A percentile compares a stretch with the other conserved stretches of the same genome.
These are phyloP conservation scores for Simplicillium sp. DNA, from an alignment of 2,329 filamentous ascomycete genomes.

Conservation along the genomic window DNA sequence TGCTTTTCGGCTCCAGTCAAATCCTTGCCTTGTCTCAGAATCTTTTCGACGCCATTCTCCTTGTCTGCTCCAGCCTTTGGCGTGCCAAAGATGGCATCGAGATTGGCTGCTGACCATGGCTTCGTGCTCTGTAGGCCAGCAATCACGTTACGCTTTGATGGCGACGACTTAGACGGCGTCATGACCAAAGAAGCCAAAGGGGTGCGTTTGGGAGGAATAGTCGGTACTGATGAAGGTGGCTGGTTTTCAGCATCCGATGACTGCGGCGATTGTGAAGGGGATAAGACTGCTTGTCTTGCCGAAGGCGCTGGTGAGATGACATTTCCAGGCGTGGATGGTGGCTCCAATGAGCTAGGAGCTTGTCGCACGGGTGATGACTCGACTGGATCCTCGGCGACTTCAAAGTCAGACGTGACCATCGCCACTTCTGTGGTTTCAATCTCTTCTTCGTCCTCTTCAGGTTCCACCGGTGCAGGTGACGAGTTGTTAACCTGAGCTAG, in stretches of 20 bases:
- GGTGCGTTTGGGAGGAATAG: conserved; percentile 33
- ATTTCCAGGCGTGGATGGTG: conserved; percentile 33
- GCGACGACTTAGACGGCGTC: conserved; percentile 43
- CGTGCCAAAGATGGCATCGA: conserved; percentile 60
- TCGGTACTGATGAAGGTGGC: conserved; percentile 58
- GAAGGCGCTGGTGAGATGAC: conserved; percentile 34
- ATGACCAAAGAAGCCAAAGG: conserved; percentile 34
- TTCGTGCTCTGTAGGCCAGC: conserved; percentile 45
- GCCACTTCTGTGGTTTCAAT: background rate
- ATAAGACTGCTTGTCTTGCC: conserved; percentile 43
- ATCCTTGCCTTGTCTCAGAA: conserved; percentile 46
- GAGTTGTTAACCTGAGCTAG: conserved; percentile 5
- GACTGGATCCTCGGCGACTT: conserved; percentile 6
- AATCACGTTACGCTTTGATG: conserved; percentile 51
- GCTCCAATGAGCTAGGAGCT: conserved; percentile 11
- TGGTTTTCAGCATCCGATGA: conserved; percentile 75
- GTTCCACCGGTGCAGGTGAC: conserved; percentile 7
- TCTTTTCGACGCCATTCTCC: conserved; percentile 40
- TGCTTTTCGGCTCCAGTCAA: conserved; percentile 69
- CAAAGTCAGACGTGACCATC: background rate
- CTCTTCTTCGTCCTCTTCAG: conserved; percentile 5
- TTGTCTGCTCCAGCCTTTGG: conserved; percentile 33
- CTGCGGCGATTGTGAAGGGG: conserved; percentile 60
- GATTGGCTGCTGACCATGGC: conserved; percentile 65
- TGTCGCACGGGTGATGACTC: conserved; percentile 4